Percentiles rank a stretch among this genome's conserved stretches.
These are phyloP conservation scores for Paralagenidium karlingii DNA, from an alignment of 352 stramenopile genomes.

Conservation along the genomic window DNA sequence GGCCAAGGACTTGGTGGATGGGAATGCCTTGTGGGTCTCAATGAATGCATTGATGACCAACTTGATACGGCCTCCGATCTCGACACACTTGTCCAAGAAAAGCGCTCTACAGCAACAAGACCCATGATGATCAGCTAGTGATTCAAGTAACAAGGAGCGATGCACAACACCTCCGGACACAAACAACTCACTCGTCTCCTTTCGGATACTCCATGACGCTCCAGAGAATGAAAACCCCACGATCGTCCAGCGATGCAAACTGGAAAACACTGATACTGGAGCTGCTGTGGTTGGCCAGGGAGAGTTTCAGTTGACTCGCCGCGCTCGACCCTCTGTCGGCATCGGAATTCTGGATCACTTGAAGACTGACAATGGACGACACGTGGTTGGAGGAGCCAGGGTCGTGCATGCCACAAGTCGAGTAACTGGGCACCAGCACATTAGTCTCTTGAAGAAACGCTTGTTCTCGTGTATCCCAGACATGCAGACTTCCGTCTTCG, in stretches of 20 bases:
- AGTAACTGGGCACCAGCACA: constrained; percentile 36
- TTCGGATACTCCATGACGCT: constrained; percentile 44
- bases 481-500: constrained; percentile 46
- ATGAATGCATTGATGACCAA: constrained; percentile 51
- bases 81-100: constrained; percentile 37
- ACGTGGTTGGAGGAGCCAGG: constrained; percentile 16
- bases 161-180: no score
- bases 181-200: constrained; percentile 25
- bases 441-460: constrained; percentile 2
- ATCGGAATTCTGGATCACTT: constrained; percentile 13
- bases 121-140: not conserved
- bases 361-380: constrained; percentile 30
- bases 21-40: constrained; percentile 23
- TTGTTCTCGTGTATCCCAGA: constrained; percentile 43
- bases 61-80: constrained; percentile 49
- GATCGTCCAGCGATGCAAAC: constrained; percentile 60
- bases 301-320: no score
- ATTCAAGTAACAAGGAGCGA: not conserved
- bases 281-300: constrained; percentile 1
- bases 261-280: constrained; percentile 25
- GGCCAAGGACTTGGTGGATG: not conserved
- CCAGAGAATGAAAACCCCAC: constrained; percentile 53
- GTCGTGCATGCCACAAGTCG: constrained; percentile 36
- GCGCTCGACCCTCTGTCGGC: no score
- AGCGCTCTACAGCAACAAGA: constrained; percentile 10